phyloP scores from a whole-genome alignment of 331 rosid species.

The Quercus phellos region DNA sequence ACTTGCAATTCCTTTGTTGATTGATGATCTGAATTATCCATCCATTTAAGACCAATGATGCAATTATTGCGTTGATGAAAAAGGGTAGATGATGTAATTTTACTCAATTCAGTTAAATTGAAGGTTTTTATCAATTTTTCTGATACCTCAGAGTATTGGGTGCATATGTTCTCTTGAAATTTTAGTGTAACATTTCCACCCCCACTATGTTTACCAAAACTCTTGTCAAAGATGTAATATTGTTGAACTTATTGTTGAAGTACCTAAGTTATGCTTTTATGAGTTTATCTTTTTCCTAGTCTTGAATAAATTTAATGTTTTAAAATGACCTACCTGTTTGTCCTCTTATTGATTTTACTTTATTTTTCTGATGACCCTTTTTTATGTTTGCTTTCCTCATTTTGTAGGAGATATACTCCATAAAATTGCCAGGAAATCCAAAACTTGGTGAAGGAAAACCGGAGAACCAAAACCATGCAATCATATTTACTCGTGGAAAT shows the following conservation, averaged over 20 bases:
- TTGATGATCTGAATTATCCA: background rate
- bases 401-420: conserved; percentile 77
- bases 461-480: conserved; percentile 92
- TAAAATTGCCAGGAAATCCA: conserved; percentile 89
- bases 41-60: no score
- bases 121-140: background rate
- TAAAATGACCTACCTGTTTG: background rate
- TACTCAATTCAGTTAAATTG: no score
- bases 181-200: background rate
- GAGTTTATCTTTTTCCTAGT: background rate
- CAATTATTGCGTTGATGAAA: background rate
- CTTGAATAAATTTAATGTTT: background rate
- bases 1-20: background rate
- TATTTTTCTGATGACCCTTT: conserved; percentile 6
- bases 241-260: background rate
- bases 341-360: background rate
- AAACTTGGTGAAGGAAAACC: conserved; percentile 97
- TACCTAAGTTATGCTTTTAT: background rate
- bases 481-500: conserved; percentile 92
- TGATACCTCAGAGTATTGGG: background rate
- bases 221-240: background rate
- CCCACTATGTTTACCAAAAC: background rate
- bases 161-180: background rate
- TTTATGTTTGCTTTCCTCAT: conserved; percentile 9
- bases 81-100: background rate